Evolutionary conservation across 164 flowering plant species (phyloP), one percentile per base, ranked within the genome.

Genomic region (Chloranthus sessilifolius): DNA sequence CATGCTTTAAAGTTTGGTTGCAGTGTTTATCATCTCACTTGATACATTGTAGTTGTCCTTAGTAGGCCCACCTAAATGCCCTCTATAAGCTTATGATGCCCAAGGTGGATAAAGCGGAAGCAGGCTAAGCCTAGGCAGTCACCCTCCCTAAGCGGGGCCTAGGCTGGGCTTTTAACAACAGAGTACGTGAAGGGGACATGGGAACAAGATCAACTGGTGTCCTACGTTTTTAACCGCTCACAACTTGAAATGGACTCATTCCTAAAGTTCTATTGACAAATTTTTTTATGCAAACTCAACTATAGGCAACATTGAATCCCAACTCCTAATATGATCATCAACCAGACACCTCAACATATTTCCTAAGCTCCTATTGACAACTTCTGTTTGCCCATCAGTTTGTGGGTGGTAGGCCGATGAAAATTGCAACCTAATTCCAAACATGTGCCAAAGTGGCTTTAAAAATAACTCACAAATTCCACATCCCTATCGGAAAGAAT

Each of bases 201-300:
- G 52, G 38, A n/a, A 47, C 33, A 24, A 30, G 25, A 47, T 47
- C 52, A 3, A 47, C 1, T 4, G 15, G 52, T 14, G 7, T 47
- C 52, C 39, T 47, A 31, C 38, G 52, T 14, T 31, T 30, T 24
- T 19, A 47, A 47, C n/a, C 38, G 5, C 7, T 2, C 1, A 30
- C 33, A 10, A 31, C 52, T 14, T 47, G 0, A 16, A 27, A 30
- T 9, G 38, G 25, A 31, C 52, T 19, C 34, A 46, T 26, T 7
- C 50, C 34, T n/a, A 27, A 26, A n/a, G 50, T 26, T 35, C 35
- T 47, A 47, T 47, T 47, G 14, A 30, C 15, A 0, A 47, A 31
- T 30, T 47, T 9, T 47, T 19, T 10, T 47, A 47, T 9, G 38
- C 52, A 31, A 47, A 29, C 17, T 47, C 22, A 4, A 25, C 11